These are phyloP conservation scores for Eutrema japonicum DNA, from an alignment of 345 rosid species.

Conservation along the genomic window DNA sequence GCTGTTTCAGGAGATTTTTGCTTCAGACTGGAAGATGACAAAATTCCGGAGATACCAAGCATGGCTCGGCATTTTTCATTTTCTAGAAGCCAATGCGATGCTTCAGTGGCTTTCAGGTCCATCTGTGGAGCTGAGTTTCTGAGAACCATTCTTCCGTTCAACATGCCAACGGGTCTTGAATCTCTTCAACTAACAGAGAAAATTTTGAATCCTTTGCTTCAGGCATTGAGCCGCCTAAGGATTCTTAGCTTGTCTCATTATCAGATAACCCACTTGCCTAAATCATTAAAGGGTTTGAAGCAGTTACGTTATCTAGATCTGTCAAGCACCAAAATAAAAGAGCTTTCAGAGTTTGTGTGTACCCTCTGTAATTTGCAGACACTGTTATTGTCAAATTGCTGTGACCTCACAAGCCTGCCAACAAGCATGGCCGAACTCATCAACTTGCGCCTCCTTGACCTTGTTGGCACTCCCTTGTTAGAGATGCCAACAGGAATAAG, in stretches of 20 bases:
- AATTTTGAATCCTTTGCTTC: constrained; percentile 34
- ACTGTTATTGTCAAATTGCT: constrained; percentile 37
- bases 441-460: constrained; percentile 47
- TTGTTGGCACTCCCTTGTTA: constrained; percentile 31
- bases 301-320: constrained; percentile 45
- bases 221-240: constrained; percentile 30
- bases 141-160: constrained; percentile 43
- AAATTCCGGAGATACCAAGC: constrained; percentile 27
- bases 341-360: constrained; percentile 44
- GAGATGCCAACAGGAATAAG: constrained; percentile 49
- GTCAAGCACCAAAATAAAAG: constrained; percentile 43
- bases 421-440: constrained; percentile 43
- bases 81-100: constrained; percentile 47
- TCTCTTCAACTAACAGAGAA: constrained; percentile 41
- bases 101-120: constrained; percentile 36
- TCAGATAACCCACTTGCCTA: constrained; percentile 41
- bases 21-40: constrained; percentile 43
- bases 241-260: constrained; percentile 46
- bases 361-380: constrained; percentile 48
- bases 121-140: constrained; percentile 38
- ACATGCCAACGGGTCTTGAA: constrained; percentile 41
- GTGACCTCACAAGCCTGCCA: constrained; percentile 42
- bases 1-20: constrained; percentile 48
- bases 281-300: constrained; percentile 40
- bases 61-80: constrained; percentile 46